Percentiles rank a stretch among this genome's conserved stretches.
Evolutionary conservation across 768 basidiomycete genomes (phyloP).

Genomic region (Mrakia frigida): DNA sequence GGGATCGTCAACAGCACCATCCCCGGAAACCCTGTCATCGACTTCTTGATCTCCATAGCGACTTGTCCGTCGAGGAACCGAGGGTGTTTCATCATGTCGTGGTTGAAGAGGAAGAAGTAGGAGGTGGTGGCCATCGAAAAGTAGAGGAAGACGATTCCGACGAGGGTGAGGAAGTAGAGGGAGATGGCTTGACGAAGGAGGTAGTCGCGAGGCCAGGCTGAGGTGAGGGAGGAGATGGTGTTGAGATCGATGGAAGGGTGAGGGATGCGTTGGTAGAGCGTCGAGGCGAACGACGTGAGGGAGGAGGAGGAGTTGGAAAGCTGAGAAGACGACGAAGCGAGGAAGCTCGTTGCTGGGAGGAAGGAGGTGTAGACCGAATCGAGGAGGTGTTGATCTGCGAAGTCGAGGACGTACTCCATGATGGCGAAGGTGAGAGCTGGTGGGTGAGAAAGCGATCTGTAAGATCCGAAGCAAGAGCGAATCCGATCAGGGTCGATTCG

Average conservation of each 20-base stretch:
- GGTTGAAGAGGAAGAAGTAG: slow-evolving; percentile 83
- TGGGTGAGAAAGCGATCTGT: not conserved
- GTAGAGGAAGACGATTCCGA: slow-evolving; percentile 81
- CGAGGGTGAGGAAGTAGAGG: slow-evolving; percentile 56
- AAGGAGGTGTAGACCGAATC: slow-evolving; percentile 73
- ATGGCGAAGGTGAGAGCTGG: slow-evolving; percentile 11
- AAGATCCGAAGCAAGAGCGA: no score
- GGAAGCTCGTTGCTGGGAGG: slow-evolving; percentile 52
- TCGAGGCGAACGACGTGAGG: slow-evolving; percentile 42
- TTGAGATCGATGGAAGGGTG: slow-evolving; percentile 28
- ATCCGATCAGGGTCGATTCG: no score
- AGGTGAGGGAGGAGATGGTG: slow-evolving; percentile 18
- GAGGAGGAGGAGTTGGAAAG: slow-evolving; percentile 30
- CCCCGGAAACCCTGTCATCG: slow-evolving; percentile 68
- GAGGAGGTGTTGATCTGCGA: slow-evolving; percentile 66
- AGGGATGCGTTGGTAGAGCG: slow-evolving; percentile 39
- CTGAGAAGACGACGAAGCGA: slow-evolving; percentile 37
- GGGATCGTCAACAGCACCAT: slow-evolving; percentile 84
- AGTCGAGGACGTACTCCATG: slow-evolving; percentile 76
- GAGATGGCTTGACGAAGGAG: slow-evolving; percentile 42
- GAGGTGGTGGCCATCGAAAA: slow-evolving; percentile 81
- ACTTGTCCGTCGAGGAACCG: slow-evolving; percentile 84
- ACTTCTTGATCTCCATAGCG: slow-evolving; percentile 63
- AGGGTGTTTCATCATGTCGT: slow-evolving; percentile 78
- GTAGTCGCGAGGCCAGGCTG: slow-evolving; percentile 76